phyloP scores from a whole-genome alignment of 768 basidiomycete species.

The Rhizopogon roseolus region DNA sequence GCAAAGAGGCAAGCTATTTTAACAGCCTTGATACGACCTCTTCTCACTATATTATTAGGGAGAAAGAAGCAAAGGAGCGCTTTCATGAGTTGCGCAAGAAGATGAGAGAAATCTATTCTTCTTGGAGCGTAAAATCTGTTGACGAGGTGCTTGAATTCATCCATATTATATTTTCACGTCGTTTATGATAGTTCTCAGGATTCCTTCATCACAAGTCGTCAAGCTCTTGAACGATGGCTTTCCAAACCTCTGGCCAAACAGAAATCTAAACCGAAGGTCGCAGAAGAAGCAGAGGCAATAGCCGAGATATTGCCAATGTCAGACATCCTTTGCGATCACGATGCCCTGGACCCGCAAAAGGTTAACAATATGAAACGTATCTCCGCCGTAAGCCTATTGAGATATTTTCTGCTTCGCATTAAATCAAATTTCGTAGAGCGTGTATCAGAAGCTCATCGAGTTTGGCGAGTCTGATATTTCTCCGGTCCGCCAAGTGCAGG shows the following conservation, averaged over 20 bases:
- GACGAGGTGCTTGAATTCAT: conserved; percentile 38
- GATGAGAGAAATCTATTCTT: conserved; percentile 56
- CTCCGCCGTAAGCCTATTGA: conserved; percentile 35
- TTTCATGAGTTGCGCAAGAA: conserved; percentile 50
- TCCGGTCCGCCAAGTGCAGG: conserved; percentile 40
- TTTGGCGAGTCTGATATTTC: conserved; percentile 44
- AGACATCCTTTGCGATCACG: conserved; percentile 62
- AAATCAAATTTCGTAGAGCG: conserved; percentile 10
- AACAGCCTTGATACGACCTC: conserved; percentile 1
- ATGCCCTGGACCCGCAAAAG: conserved; percentile 54
- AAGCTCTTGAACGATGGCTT: conserved; percentile 60
- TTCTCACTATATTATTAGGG: conserved; percentile 29
- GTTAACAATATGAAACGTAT: conserved; percentile 66
- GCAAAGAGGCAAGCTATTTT: conserved; percentile 36
- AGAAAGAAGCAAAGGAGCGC: conserved; percentile 31
- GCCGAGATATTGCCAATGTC: conserved; percentile 24
- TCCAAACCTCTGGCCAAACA: conserved; percentile 27
- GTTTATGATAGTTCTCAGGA: conserved; percentile 33
- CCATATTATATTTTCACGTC: neutral
- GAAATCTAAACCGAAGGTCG: conserved; percentile 13
- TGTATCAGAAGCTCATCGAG: conserved; percentile 19
- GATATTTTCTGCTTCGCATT: neutral
- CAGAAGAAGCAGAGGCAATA: conserved; percentile 12
- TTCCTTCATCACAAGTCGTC: conserved; percentile 54
- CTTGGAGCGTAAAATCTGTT: conserved; percentile 50